phyloP scores from a whole-genome alignment of 176 grass and related monocot genomes.

The Ensete ventricosum region DNA sequence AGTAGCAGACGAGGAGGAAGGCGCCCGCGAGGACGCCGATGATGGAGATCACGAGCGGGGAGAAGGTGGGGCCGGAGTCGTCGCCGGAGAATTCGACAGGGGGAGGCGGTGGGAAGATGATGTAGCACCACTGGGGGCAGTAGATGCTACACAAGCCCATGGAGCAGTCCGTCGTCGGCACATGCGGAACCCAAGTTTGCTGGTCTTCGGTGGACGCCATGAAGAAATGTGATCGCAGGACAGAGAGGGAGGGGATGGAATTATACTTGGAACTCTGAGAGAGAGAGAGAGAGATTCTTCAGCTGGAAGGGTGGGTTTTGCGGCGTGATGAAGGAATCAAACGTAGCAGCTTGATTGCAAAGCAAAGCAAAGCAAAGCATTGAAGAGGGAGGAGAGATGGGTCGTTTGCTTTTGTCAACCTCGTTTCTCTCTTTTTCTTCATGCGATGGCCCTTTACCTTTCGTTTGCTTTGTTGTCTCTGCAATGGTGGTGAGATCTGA shows the following conservation, averaged over 20 bases:
- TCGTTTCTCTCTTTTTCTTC: background rate
- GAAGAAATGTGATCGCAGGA: background rate
- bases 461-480: too few species aligned
- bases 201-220: slow-evolving; percentile 31
- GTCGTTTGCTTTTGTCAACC: background rate
- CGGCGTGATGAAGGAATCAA: background rate
- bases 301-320: background rate
- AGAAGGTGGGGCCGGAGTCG: slow-evolving; percentile 49
- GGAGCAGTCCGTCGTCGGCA: slow-evolving; percentile 69
- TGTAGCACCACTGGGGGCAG: slow-evolving; percentile 98
- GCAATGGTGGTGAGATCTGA: too few species aligned
- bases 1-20: slow-evolving; percentile 88
- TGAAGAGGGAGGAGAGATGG: background rate
- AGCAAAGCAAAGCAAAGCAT: slow-evolving; percentile 8
- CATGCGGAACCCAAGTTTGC: slow-evolving; percentile 70
- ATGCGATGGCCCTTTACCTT: too few species aligned
- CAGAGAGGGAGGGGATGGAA: too few species aligned
- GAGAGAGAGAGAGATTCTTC: background rate
- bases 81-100: slow-evolving; percentile 53
- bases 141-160: slow-evolving; percentile 90
- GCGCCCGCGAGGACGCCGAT: slow-evolving; percentile 82
- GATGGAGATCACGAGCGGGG: slow-evolving; percentile 94
- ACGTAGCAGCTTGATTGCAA: background rate
- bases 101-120: slow-evolving; percentile 79
- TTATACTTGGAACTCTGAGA: background rate